A percentile compares a stretch with the other conserved stretches of the same genome.
Conservation (phyloP, 1,139 yeast genomes). For the Magnusiomyces magnusii region DNA sequence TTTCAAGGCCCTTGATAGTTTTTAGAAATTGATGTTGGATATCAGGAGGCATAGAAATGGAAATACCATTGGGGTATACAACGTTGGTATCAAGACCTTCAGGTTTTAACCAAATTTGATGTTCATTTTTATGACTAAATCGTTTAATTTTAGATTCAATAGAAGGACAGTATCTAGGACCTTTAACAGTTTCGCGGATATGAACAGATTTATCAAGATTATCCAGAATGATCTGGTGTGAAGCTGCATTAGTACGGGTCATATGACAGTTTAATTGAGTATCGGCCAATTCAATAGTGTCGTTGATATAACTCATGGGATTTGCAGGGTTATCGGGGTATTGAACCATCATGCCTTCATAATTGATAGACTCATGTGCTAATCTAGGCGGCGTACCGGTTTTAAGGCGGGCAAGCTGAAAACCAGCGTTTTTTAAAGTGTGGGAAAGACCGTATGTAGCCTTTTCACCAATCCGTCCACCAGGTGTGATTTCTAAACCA, state of each 20-base stretch:
- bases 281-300: slow-evolving; percentile 45
- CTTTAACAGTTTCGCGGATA: slow-evolving; percentile 88
- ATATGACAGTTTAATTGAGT: slow-evolving; percentile 62
- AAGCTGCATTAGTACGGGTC: slow-evolving; percentile 66
- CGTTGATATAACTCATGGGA: slow-evolving; percentile 88
- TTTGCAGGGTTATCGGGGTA: slow-evolving; percentile 72
- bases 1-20: slow-evolving; percentile 83
- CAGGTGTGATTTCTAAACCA: slow-evolving; percentile 70
- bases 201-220: slow-evolving; percentile 82
- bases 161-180: slow-evolving; percentile 97
- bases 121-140: slow-evolving; percentile 68
- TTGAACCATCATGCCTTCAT: slow-evolving; percentile 50
- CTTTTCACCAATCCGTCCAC: slow-evolving; percentile 90
- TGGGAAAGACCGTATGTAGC: slow-evolving; percentile 86
- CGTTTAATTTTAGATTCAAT: slow-evolving; percentile 82
- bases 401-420: slow-evolving; percentile 79
- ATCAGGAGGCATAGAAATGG: slow-evolving; percentile 94
- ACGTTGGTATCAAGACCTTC: slow-evolving; percentile 83
- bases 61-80: slow-evolving; percentile 93
- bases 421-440: slow-evolving; percentile 70
- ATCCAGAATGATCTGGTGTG: slow-evolving; percentile 60
- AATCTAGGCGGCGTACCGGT: slow-evolving; percentile 97
- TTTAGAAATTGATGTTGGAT: slow-evolving; percentile 68
- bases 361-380: slow-evolving; percentile 64
- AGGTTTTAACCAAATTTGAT: slow-evolving; percentile 92